Percentiles rank a stretch among this genome's conserved stretches.
phyloP scores from a whole-genome alignment of 2,329 filamentous ascomycete species.

The Tolypocladium endophyticum region DNA sequence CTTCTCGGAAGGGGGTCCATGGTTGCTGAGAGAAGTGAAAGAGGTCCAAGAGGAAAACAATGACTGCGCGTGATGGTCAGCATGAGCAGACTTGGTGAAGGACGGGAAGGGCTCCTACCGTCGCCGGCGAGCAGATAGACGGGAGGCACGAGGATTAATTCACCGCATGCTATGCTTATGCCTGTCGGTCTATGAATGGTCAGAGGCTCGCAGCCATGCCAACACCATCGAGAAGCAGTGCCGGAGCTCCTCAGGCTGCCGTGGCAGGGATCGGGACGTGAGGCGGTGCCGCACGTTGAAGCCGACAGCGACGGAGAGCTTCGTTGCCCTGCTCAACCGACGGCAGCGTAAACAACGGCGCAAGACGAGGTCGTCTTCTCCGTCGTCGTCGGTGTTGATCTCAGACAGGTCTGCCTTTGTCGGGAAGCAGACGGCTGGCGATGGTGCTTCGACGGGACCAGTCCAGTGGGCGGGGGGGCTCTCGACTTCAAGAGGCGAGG shows the following conservation, averaged over 20 bases:
- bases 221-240: background rate
- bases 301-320: background rate
- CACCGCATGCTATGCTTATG: background rate
- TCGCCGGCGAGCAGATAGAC: background rate
- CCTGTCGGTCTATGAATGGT: background rate
- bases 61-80: background rate
- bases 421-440: background rate
- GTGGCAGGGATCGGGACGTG: background rate
- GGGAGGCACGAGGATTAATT: background rate
- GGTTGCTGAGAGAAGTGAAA: background rate
- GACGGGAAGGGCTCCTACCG: background rate
- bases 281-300: background rate
- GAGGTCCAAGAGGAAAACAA: background rate
- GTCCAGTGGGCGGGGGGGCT: background rate
- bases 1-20: slow-evolving; percentile 13
- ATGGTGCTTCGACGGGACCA: background rate
- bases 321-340: background rate
- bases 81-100: background rate
- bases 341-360: background rate
- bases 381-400: background rate
- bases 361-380: background rate
- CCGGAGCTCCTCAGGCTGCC: background rate
- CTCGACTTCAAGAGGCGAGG: background rate
- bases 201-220: background rate
- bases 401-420: background rate